These are phyloP conservation scores for Xylaria sp. DNA, from an alignment of 495 filamentous ascomycete species.

Conservation along the genomic window DNA sequence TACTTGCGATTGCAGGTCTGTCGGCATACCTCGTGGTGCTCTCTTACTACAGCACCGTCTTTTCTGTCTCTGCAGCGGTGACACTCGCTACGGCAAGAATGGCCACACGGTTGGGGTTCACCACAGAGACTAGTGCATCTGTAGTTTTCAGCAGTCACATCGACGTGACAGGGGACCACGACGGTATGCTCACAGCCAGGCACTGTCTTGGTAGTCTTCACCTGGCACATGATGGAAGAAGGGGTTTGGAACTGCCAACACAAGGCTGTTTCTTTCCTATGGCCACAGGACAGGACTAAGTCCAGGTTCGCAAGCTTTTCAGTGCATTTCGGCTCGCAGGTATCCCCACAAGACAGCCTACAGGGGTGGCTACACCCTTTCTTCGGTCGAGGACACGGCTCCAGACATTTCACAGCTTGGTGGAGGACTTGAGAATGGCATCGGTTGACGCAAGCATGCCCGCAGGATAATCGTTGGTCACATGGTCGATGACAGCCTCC, in stretches of 20 bases:
- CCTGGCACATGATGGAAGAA: constrained; percentile 41
- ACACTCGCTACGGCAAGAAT: constrained; percentile 63
- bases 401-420: constrained; percentile 64
- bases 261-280: constrained; percentile 50
- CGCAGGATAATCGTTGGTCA: constrained; percentile 67
- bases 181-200: constrained; percentile 62
- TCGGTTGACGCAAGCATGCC: constrained; percentile 71
- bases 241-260: constrained; percentile 57
- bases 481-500: constrained; percentile 73
- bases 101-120: constrained; percentile 61
- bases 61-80: constrained; percentile 52
- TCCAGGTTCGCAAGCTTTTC: constrained; percentile 44
- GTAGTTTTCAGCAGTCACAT: constrained; percentile 48
- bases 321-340: constrained; percentile 41
- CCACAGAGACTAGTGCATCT: constrained; percentile 59
- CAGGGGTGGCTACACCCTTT: constrained; percentile 69
- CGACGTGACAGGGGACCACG: constrained; percentile 56
- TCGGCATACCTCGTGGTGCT: constrained; percentile 59
- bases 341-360: constrained; percentile 64
- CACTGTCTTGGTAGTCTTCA: constrained; percentile 51
- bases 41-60: constrained; percentile 37
- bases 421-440: constrained; percentile 77
- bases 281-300: constrained; percentile 65
- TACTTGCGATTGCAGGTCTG: constrained; percentile 62
- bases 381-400: constrained; percentile 64